Base-by-base conservation (phyloP, 163 green algal genomes). In the Scenedesmus sp. region DNA sequence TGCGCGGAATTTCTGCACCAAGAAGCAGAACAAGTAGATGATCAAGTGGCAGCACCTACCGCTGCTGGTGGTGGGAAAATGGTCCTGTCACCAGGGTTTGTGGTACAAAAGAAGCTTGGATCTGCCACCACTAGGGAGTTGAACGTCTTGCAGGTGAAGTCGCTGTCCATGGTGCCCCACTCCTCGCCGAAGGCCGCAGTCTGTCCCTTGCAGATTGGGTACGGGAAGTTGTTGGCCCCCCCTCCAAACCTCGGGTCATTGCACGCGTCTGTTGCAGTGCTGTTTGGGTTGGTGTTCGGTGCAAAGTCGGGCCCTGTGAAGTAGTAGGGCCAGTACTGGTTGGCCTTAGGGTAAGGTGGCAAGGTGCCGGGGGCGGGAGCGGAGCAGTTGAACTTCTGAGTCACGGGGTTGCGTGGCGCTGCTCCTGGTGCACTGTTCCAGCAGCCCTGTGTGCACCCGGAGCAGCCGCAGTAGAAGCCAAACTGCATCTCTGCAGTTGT, bases 381-480 rank as follows among this genome's bases (percentile, higher is more conserved):
- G 3, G 65, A 76, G 65, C 65, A 40, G 65, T 76, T 76, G 30
- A 76, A 76, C 30, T 30, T 37, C 15, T 24, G 9, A 20, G 65
- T 76, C 6, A 76, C 4, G 2, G 30, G 30, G 26, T 76, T 40
- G 65, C 65, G 65, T 9, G 65, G 30, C 4, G 65, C 18, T 40
- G 65, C 30, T 9, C 30, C 30, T 37, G 30, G 65, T 10, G 6
- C 30, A 7, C 30, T 37, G 65, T n/a, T 76, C 65, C 30, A 76
- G 65, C 65, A 76, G 24, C 65, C 65, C 18, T 37, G 9, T 46
- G 33, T 51, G 73, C 73, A 82, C 6, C 73, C 73, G 10, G 16
- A 82, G 73, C 73, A 82, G 73, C 73, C 35, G 73, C 73, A 82
- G 72, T 24, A 82, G 73, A n/a, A 82, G 35, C 73, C 73, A 16